These are phyloP conservation scores for Blastomyces emzantsi DNA, from an alignment of 2,329 filamentous ascomycete species.

Conservation along the genomic window DNA sequence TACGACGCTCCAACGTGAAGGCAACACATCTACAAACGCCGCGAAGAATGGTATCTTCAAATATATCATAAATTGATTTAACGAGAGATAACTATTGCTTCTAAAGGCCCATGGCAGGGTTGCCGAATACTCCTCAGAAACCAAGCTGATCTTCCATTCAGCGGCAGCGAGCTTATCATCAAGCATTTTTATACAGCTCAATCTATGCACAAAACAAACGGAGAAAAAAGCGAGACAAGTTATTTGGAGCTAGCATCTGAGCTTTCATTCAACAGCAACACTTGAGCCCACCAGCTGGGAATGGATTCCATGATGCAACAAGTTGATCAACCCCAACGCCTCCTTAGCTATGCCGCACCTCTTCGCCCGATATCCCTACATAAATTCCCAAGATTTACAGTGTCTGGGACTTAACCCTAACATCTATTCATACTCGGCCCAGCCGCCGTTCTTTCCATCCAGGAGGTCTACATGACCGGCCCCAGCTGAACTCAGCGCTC, in stretches of 20 bases:
- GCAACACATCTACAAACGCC: neutral
- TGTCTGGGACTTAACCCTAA: neutral
- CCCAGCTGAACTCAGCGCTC: neutral
- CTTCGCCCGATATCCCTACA: neutral
- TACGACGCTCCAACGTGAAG: neutral
- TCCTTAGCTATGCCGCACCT: too few relatives aligned
- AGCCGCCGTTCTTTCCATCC: neutral
- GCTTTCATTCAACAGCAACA: neutral
- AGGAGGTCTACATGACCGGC: neutral
- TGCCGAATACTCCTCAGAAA: neutral
- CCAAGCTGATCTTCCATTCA: neutral
- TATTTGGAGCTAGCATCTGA: neutral
- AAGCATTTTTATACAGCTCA: neutral
- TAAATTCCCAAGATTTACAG: neutral
- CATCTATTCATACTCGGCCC: neutral
- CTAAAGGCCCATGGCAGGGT: neutral
- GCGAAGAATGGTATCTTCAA: neutral
- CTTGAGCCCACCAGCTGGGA: too few relatives aligned
- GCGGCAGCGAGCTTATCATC: too few relatives aligned
- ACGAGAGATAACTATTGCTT: neutral
- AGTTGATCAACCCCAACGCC: neutral
- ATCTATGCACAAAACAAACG: neutral
- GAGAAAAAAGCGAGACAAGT: neutral
- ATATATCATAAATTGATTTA: neutral
- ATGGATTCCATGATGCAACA: neutral